Base-by-base conservation (phyloP, 768 basidiomycete species). In the Lactifluus volemus region DNA sequence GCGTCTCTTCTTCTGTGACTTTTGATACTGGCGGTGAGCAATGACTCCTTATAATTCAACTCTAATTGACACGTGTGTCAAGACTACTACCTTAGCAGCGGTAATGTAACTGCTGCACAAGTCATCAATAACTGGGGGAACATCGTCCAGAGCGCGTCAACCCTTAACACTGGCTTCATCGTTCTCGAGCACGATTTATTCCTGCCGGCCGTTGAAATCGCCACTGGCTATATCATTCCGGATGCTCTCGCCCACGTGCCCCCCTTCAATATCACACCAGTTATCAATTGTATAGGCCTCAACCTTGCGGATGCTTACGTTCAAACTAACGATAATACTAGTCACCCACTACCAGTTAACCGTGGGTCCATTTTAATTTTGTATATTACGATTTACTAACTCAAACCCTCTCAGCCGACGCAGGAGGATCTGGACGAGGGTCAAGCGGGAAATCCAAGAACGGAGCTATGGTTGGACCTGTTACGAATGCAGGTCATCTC, bases 161-260 rank as follows among this genome's bases (percentile, higher is more conserved):
- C 71, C 29, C 74, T 88, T 58, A 63, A 78, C 67, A 81, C 72
- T n/a, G 93, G 93, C 11, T 96, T 96, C 78, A 91, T 96, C 67
- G 88, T 91, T 53, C 79, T 96, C 39, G 89, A 90, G 71, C 88
- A 90, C 70, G 92, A 93, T 72, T 78, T 92, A 38, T 93, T 90
- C 78, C 83, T 86, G 72, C 86, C 92, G 70, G 79, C 84, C 1
- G 91, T 93, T 48, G 88, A 93, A 62, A 79, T 94, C 21, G 91
- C 92, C 4, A 87, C 86, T 42, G 90, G 88, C 41, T 93, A 93
- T 75, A 84, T 93, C 68, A 79, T 93, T 15, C 92, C 92, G 3
- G 83, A 85, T 68, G 92, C 89, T 6, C 75, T 91, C 62, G 84
- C 85, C 4, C 81, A 81, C 69, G 74, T 79, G 41, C 84, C 84